Percentiles rank a stretch among this genome's conserved stretches.
Evolutionary conservation across 768 basidiomycete species (phyloP).

Genomic region (Obba rivulosa): DNA sequence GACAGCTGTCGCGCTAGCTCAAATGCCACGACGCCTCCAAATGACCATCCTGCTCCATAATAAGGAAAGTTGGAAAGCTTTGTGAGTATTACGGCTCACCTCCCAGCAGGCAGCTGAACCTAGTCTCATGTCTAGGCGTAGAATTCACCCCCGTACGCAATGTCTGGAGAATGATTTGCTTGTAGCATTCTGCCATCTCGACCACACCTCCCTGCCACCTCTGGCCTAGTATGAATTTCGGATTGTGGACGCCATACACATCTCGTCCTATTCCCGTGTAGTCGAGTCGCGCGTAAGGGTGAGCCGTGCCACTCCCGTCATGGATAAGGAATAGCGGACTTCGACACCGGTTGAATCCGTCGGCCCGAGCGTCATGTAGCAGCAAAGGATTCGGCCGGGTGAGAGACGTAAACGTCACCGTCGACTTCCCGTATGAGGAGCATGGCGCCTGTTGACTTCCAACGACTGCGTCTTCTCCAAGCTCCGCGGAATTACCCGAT

Average conservation of each 20-base stretch:
- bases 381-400: slow-evolving; percentile 7
- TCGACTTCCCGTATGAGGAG: too few relatives aligned
- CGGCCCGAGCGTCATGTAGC: slow-evolving; percentile 3
- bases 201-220: slow-evolving; percentile 38
- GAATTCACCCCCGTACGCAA: too few relatives aligned
- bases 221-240: slow-evolving; percentile 37
- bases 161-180: too few relatives aligned
- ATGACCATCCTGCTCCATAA: slow-evolving; percentile 60
- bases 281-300: slow-evolving; percentile 37
- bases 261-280: slow-evolving; percentile 41
- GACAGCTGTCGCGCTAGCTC: slow-evolving; percentile 53
- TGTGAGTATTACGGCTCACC: slow-evolving; percentile 35
- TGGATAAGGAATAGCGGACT: slow-evolving; percentile 61
- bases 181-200: slow-evolving; percentile 8
- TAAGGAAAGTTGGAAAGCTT: slow-evolving; percentile 25
- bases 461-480: too few relatives aligned
- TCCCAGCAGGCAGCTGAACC: slow-evolving; percentile 46
- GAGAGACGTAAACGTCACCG: too few relatives aligned
- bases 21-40: slow-evolving; percentile 69
- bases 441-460: too few relatives aligned
- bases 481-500: too few relatives aligned
- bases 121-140: slow-evolving; percentile 3
- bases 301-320: slow-evolving; percentile 63
- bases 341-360: neutral
- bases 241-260: slow-evolving; percentile 61